Conservation (phyloP, 2,329 filamentous ascomycete species). For the Westerdykella sp. region DNA sequence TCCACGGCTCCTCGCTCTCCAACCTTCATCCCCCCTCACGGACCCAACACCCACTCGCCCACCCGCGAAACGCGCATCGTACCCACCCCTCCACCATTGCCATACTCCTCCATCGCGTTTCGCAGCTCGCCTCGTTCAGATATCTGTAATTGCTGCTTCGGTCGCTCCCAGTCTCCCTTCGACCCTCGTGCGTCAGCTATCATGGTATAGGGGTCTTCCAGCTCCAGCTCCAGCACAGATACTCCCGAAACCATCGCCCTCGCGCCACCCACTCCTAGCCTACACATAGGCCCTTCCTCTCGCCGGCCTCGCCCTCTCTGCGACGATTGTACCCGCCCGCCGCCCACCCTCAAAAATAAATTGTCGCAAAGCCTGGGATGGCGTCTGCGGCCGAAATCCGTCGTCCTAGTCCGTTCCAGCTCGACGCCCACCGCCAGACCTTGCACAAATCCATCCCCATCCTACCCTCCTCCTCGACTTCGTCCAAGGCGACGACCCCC, state of each 20-base stretch:
- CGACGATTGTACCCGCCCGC: not conserved
- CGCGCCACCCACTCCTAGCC: conserved; percentile 1
- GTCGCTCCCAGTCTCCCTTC: not conserved
- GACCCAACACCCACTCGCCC: conserved; percentile 4
- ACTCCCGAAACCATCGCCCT: not conserved
- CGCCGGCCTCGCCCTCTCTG: not conserved
- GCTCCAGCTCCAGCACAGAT: not conserved
- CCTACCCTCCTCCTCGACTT: conserved; percentile 43
- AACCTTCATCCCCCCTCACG: conserved; percentile 2
- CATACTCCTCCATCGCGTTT: not conserved
- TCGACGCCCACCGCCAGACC: conserved; percentile 35
- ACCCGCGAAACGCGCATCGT: too few species aligned
- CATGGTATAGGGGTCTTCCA: conserved; percentile 6
- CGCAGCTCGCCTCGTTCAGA: too few species aligned
- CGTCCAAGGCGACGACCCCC: conserved; percentile 36
- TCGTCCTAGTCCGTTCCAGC: conserved; percentile 42
- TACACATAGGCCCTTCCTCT: not conserved
- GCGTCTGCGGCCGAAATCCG: conserved; percentile 41
- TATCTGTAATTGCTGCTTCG: too few species aligned
- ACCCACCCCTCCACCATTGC: not conserved
- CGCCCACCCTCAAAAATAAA: not conserved
- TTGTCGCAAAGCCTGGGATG: conserved; percentile 26
- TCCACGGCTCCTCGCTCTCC: conserved; percentile 12
- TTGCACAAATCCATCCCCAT: conserved; percentile 49
- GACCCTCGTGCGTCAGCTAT: conserved; percentile 5